Percentiles rank a stretch among this genome's conserved stretches.
These are phyloP conservation scores for Pythium brachiatum DNA, from an alignment of 352 stramenopile species.

Conservation along the genomic window DNA sequence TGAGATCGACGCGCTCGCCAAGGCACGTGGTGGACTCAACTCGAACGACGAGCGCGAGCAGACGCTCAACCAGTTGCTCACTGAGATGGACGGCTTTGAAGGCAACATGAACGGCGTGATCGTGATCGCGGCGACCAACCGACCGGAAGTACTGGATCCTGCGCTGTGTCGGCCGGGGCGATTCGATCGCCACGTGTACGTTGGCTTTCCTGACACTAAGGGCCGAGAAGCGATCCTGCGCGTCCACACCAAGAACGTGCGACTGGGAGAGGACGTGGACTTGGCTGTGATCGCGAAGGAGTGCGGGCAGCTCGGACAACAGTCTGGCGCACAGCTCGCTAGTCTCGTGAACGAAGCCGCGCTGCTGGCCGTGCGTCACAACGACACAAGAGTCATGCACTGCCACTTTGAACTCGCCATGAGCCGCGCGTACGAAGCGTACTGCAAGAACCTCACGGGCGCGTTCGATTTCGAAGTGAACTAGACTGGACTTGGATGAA, in stretches of 20 bases:
- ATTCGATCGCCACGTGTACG: conserved; percentile 96
- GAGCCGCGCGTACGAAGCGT: conserved; percentile 59
- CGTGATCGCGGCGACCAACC: conserved; percentile 96
- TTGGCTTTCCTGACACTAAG: conserved; percentile 91
- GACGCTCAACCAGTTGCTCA: conserved; percentile 93
- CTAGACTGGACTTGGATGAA: conserved; percentile 2
- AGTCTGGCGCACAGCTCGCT: conserved; percentile 70
- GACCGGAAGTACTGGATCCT: conserved; percentile 94
- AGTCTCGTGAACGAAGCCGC: conserved; percentile 84
- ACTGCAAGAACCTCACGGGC: conserved; percentile 53
- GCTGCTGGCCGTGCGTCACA: conserved; percentile 70
- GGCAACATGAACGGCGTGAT: conserved; percentile 92
- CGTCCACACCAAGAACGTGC: conserved; percentile 63
- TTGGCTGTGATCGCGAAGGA: conserved; percentile 48
- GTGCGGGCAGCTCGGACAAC: conserved; percentile 56
- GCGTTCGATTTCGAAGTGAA: conserved; percentile 53
- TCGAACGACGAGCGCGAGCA: conserved; percentile 96
- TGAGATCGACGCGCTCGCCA: conserved; percentile 94
- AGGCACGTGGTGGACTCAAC: conserved; percentile 82
- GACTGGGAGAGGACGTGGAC: conserved; percentile 53
- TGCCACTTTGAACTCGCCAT: conserved; percentile 75
- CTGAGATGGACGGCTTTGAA: conserved; percentile 90
- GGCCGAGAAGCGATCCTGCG: conserved; percentile 83
- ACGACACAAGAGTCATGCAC: conserved; percentile 57
- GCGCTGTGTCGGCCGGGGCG: conserved; percentile 94